Evolutionary conservation across 345 rosid genomes (phyloP), one percentile per base, ranked within the genome.

Genomic region (Salix koriyanagi): DNA sequence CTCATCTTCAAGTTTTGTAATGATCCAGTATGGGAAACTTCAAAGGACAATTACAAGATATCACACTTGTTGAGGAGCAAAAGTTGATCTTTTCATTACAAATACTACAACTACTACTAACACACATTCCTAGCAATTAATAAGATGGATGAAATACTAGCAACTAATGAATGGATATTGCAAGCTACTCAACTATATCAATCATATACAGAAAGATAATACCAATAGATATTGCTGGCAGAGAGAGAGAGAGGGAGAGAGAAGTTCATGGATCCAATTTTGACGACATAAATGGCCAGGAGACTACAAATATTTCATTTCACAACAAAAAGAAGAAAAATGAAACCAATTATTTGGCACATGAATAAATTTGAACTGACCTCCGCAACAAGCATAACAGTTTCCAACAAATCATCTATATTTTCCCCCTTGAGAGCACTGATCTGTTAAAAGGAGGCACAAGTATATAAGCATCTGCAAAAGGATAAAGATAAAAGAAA

Each of bases 371-470:
- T 58, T 79, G 58, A 56, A 82, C 93, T 80, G 73, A 96, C 99
- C 97, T 96, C 99, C 21, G 99, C 97, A 79, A 96, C 99, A 76
- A 96, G 99, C 96, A 96, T 90, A 72, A 90, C 87, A 54, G 96
- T 96, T 87, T 96, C 99, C 89, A 96, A 83, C 77, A 96, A 85
- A 78, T 91, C 96, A 84, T 91, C 91, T 23, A 93, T 41, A 28
- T 93, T 91, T 58, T 91, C 87, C 83, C 99, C 98, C 85, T 91
- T 96, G 75, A 96, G 89, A 48, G 99, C 99, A 84, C 99, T 96
- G 80, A 96, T 90, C 99, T 96, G 92, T 89, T 76, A 67, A 78
- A 75, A 73, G 74, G 50, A 77, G 6, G 79, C 41, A 79, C 77
- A 48, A 79, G 26, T 74, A 48, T 67, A 61, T 80, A 78, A 87